phyloP scores from a whole-genome alignment of 331 rosid species.

The Quercus phellos region DNA sequence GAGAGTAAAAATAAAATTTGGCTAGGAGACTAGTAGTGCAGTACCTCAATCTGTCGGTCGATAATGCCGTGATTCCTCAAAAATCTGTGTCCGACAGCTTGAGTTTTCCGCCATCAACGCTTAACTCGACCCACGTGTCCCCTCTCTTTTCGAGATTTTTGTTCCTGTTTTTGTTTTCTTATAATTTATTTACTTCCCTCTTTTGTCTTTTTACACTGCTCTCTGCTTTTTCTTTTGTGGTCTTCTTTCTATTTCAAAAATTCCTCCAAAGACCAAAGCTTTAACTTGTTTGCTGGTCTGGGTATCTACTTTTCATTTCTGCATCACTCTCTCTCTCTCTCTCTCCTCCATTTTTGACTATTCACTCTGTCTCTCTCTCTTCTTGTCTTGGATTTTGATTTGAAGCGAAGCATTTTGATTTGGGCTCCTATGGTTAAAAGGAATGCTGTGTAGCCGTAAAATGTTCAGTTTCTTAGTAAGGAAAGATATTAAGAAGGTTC shows the following conservation, averaged over 20 bases:
- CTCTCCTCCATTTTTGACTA: no score
- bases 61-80: conserved; percentile 17
- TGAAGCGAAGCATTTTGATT: neutral
- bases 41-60: neutral
- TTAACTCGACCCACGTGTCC: conserved; percentile 37
- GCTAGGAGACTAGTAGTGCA: no score
- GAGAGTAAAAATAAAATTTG: no score
- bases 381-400: no score
- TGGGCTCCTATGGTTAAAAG: neutral
- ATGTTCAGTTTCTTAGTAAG: conserved; percentile 61
- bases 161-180: no score
- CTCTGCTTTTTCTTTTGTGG: no score
- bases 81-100: conserved; percentile 23
- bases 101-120: conserved; percentile 48
- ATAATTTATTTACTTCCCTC: neutral
- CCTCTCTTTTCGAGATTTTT: neutral
- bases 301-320: neutral
- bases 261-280: no score
- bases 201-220: no score
- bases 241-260: no score
- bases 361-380: no score
- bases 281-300: no score
- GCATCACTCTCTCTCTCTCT: neutral
- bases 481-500: conserved; percentile 80
- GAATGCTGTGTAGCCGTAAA: conserved; percentile 21